Conservation (phyloP, 805 yeast species). For the Sugiyamaella smithiae region DNA sequence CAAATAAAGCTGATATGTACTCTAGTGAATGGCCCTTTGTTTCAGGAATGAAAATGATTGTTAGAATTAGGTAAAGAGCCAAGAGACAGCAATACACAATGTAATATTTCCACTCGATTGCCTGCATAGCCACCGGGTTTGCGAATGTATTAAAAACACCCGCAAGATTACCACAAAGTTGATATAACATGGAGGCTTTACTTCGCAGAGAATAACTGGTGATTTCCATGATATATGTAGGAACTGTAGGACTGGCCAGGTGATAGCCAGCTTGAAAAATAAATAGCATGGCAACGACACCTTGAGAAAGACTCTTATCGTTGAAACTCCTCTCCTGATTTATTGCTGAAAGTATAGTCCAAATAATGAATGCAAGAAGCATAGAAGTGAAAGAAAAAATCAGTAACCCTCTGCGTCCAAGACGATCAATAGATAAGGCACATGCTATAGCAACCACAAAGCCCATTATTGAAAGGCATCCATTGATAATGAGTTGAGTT, state of each 20-base stretch:
- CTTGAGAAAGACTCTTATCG: constrained; percentile 6
- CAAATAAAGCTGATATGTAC: constrained; percentile 44
- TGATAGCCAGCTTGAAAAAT: constrained; percentile 18
- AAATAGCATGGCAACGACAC: constrained; percentile 19
- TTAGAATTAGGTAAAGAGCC: constrained; percentile 31
- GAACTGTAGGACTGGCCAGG: constrained; percentile 30
- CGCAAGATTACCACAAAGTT: constrained; percentile 7
- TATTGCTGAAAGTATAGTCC: constrained; percentile 32
- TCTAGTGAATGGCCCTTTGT: constrained; percentile 44
- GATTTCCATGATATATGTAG: constrained; percentile 27
- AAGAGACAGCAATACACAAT: constrained; percentile 31
- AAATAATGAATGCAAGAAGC: constrained; percentile 27
- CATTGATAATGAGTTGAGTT: constrained; percentile 15
- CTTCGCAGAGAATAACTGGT: constrained; percentile 35
- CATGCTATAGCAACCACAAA: constrained; percentile 5
- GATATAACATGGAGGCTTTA: constrained; percentile 37
- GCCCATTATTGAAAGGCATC: constrained; percentile 10
- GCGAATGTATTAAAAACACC: constrained; percentile 33
- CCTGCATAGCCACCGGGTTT: constrained; percentile 41
- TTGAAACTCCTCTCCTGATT: constrained; percentile 9
- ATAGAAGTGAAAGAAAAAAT: neutral
- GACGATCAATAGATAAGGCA: constrained; percentile 5
- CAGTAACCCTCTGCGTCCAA: constrained; percentile 1
- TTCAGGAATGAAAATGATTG: constrained; percentile 38
- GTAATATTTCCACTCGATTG: constrained; percentile 45